phyloP scores from a whole-genome alignment of 73 alveolate species.

The Symbiodinium natans region DNA sequence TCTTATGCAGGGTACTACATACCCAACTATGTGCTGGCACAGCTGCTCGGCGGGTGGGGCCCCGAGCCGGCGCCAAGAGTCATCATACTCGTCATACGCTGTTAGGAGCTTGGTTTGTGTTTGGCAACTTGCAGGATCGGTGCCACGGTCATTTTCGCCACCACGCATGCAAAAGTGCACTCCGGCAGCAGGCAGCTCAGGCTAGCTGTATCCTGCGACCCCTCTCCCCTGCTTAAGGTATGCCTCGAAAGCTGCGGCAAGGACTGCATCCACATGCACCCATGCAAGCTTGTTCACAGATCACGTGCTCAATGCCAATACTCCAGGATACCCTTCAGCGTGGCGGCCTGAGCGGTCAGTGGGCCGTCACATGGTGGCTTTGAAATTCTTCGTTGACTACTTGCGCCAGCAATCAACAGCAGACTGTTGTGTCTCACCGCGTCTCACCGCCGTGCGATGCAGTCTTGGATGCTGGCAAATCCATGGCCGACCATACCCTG shows the following conservation, averaged over 20 bases:
- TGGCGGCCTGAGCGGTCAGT: neutral
- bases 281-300: no score
- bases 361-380: neutral
- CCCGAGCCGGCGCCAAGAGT: no score
- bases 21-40: constrained; percentile 31
- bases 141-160: neutral
- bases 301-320: no score
- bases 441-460: no score
- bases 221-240: neutral
- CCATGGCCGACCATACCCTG: no score
- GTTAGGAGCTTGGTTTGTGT: no score
- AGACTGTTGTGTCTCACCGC: no score
- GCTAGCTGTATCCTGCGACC: neutral
- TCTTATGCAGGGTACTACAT: neutral
- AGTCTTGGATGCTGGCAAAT: no score
- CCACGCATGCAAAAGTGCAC: constrained; percentile 20
- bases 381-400: no score
- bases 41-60: constrained; percentile 35
- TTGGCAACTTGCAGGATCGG: neutral
- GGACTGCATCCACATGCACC: no score
- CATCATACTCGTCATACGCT: no score
- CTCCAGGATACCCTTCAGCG: neutral
- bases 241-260: neutral
- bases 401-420: no score
- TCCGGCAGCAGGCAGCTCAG: neutral